Conservation (phyloP, 495 filamentous ascomycete genomes). For the Penicillium maclennaniae region DNA sequence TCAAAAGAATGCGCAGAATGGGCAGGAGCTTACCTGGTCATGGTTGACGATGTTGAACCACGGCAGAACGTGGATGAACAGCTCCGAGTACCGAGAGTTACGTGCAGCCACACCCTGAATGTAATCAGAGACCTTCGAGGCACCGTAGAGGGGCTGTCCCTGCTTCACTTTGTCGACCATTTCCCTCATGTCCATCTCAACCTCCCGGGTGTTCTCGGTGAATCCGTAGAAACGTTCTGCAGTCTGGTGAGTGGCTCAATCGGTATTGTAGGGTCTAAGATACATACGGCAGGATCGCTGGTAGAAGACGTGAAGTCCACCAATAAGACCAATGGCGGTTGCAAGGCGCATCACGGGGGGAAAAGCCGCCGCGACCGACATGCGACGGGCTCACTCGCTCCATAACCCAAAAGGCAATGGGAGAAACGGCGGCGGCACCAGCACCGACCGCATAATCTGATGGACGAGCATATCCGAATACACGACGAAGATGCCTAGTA, state of each 20-base stretch:
- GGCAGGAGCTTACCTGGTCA: slow-evolving; percentile 56
- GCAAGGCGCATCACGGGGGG: slow-evolving; percentile 76
- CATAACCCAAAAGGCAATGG: slow-evolving; percentile 68
- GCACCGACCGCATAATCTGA: slow-evolving; percentile 74
- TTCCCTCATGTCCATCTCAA: slow-evolving; percentile 95
- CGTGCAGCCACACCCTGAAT: slow-evolving; percentile 90
- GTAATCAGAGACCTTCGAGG: slow-evolving; percentile 69
- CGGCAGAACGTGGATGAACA: slow-evolving; percentile 78
- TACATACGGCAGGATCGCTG: slow-evolving; percentile 61
- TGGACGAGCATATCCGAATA: slow-evolving; percentile 77
- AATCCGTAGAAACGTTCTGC: slow-evolving; percentile 84
- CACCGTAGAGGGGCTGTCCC: slow-evolving; percentile 87
- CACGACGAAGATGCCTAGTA: slow-evolving; percentile 80
- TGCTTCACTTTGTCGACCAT: slow-evolving; percentile 94
- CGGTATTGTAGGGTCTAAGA: neutral
- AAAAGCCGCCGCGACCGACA: slow-evolving; percentile 73
- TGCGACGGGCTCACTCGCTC: slow-evolving; percentile 79
- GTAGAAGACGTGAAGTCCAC: slow-evolving; percentile 78
- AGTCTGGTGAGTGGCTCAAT: slow-evolving; percentile 14
- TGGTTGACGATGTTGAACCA: slow-evolving; percentile 99
- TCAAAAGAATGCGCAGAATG: neutral
- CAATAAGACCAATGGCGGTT: slow-evolving; percentile 63
- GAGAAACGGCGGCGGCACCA: slow-evolving; percentile 61
- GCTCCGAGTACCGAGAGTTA: slow-evolving; percentile 84
- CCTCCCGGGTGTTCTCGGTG: slow-evolving; percentile 83